Evolutionary conservation across 2,329 filamentous ascomycete species (phyloP).

Genomic region (Monilinia laxa): DNA sequence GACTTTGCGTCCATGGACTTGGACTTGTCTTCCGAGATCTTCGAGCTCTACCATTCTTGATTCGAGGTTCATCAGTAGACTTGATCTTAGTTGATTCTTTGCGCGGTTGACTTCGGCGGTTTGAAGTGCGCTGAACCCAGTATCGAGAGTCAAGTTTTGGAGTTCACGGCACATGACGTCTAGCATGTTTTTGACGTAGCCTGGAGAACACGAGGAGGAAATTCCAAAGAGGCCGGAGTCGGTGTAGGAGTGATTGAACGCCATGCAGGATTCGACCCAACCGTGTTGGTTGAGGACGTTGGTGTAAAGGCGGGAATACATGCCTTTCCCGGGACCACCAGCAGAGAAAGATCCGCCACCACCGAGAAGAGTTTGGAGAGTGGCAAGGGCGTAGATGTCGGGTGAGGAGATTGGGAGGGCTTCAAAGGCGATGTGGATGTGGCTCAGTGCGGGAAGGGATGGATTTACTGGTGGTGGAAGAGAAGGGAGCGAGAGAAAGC

Average conservation of each 20-base stretch:
- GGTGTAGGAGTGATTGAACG: constrained; percentile 97
- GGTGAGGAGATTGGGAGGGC: constrained; percentile 84
- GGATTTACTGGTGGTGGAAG: constrained; percentile 78
- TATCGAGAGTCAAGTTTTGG: constrained; percentile 71
- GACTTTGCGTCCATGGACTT: constrained; percentile 92
- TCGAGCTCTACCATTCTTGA: constrained; percentile 96
- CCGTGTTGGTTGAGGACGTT: constrained; percentile 97
- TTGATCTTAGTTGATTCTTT: constrained; percentile 93
- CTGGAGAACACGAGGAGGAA: constrained; percentile 78
- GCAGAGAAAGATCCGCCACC: constrained; percentile 96
- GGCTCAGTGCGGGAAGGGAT: constrained; percentile 75
- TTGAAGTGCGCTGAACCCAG: constrained; percentile 70
- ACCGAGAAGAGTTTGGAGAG: constrained; percentile 90
- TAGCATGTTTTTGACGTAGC: constrained; percentile 77
- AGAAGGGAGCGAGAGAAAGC: constrained; percentile 81
- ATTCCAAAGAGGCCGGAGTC: constrained; percentile 96
- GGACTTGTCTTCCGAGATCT: constrained; percentile 90
- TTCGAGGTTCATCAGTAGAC: constrained; percentile 95
- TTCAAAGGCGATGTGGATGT: constrained; percentile 96
- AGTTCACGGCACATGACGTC: constrained; percentile 95
- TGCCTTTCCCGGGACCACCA: constrained; percentile 94
- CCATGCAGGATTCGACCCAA: constrained; percentile 94
- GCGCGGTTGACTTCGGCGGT: constrained; percentile 81
- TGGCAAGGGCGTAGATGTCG: constrained; percentile 95
- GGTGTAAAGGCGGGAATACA: constrained; percentile 97